A percentile compares a stretch with the other conserved stretches of the same genome.
phyloP scores from a whole-genome alignment of 305 asterid genomes.

The Fraxinus nigra region DNA sequence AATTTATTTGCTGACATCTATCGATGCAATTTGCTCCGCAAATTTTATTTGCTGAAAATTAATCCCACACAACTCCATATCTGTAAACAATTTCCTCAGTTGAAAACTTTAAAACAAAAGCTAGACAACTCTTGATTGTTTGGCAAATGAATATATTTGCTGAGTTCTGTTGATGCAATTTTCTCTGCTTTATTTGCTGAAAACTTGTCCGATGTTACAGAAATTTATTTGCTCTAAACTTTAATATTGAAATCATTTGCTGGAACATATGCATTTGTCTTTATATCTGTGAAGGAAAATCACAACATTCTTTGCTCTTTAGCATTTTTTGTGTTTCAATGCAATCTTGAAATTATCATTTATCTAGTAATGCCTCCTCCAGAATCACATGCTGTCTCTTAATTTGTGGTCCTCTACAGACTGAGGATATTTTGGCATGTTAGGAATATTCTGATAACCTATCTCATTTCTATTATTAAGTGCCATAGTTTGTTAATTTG shows the following conservation, averaged over 20 bases:
- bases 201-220: background rate
- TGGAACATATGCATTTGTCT: background rate
- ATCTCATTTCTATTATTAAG: background rate
- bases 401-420: background rate
- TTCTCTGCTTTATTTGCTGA: background rate
- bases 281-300: background rate
- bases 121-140: background rate
- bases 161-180: background rate
- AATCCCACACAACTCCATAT: background rate
- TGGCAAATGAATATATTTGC: background rate
- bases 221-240: background rate
- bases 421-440: background rate
- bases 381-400: conserved; percentile 2
- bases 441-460: conserved; percentile 2
- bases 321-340: conserved; percentile 1
- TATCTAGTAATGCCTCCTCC: conserved; percentile 1
- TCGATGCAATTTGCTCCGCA: background rate
- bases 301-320: background rate
- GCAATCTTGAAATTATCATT: conserved; percentile 3
- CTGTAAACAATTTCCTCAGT: background rate
- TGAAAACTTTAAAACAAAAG: background rate
- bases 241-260: background rate
- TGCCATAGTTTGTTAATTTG: conserved; percentile 10
- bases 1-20: background rate
- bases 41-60: background rate